Percentiles rank a stretch among this genome's conserved stretches.
These are phyloP conservation scores for Diphasiastrum complanatum DNA, from an alignment of 83 land plant species.

Conservation along the genomic window DNA sequence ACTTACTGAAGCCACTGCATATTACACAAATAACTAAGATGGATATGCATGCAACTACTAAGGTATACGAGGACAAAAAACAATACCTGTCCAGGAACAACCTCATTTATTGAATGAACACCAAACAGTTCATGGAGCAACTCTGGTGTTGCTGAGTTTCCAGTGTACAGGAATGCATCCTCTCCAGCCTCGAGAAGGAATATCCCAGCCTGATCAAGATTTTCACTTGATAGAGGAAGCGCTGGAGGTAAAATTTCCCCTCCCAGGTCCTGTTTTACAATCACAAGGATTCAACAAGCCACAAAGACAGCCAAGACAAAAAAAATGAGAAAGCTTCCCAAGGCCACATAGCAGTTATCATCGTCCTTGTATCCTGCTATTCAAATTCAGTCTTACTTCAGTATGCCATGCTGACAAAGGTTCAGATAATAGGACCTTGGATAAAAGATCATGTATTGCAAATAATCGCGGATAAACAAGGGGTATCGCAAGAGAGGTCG, in stretches of 20 bases:
- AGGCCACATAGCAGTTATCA: too few relatives aligned
- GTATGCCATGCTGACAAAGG: too few relatives aligned
- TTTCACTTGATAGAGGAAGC: conserved; percentile 78
- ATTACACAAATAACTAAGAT: too few relatives aligned
- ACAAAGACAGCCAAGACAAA: too few relatives aligned
- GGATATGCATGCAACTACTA: too few relatives aligned
- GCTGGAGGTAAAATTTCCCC: conserved; percentile 38
- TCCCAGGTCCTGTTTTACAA: conserved; percentile 43
- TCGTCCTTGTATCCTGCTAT: too few relatives aligned
- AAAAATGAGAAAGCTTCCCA: too few relatives aligned
- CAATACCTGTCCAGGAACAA: conserved; percentile 60
- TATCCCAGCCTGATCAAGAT: conserved; percentile 70
- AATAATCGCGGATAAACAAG: conserved; percentile 88
- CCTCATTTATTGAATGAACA: conserved; percentile 60
- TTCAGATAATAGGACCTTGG: conserved; percentile 40
- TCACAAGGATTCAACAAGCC: too few relatives aligned
- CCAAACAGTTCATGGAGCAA: conserved; percentile 72
- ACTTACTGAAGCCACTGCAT: too few relatives aligned
- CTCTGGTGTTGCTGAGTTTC: conserved; percentile 44
- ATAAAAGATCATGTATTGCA: conserved; percentile 54
- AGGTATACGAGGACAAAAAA: not conserved
- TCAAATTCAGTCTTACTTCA: too few relatives aligned
- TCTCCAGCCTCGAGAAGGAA: conserved; percentile 90
- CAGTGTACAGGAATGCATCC: conserved; percentile 73
- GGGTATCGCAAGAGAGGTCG: conserved; percentile 62